Evolutionary conservation across 225 moss, liverwort and hornwort genomes (phyloP).

Genomic region (Pleurozium schreberi): DNA sequence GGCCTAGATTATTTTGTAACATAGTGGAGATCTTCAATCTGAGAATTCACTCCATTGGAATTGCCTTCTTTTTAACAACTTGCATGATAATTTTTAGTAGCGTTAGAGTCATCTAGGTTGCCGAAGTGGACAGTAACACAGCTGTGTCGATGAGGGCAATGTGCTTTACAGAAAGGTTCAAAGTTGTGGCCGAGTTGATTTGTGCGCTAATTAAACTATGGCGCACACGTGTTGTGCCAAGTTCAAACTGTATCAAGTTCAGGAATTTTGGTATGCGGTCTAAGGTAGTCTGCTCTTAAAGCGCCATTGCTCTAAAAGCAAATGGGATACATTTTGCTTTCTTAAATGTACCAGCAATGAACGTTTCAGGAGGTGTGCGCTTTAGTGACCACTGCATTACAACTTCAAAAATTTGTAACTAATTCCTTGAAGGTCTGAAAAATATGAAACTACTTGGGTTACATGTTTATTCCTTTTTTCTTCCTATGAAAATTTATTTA

Average conservation of each 20-base stretch:
- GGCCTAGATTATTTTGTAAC: background rate
- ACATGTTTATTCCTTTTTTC: too few species aligned
- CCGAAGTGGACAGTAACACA: background rate
- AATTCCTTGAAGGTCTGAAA: too few species aligned
- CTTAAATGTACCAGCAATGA: too few species aligned
- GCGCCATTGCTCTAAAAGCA: too few species aligned
- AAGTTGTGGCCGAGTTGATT: background rate
- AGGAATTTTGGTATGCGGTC: background rate
- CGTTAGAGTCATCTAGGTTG: background rate
- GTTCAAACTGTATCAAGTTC: background rate
- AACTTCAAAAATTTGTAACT: too few species aligned
- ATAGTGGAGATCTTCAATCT: background rate
- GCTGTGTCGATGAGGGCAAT: background rate
- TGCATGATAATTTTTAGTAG: background rate
- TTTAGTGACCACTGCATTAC: too few species aligned
- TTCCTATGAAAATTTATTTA: too few species aligned
- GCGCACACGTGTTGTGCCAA: background rate
- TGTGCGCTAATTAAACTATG: background rate
- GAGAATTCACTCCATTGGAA: background rate
- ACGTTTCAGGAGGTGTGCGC: too few species aligned
- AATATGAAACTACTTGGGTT: too few species aligned
- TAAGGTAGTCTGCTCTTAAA: too few species aligned
- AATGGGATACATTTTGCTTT: too few species aligned
- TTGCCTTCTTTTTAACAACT: background rate
- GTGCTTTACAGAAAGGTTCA: background rate